These are phyloP conservation scores for Lippia alba DNA, from an alignment of 305 asterid genomes.

Conservation along the genomic window DNA sequence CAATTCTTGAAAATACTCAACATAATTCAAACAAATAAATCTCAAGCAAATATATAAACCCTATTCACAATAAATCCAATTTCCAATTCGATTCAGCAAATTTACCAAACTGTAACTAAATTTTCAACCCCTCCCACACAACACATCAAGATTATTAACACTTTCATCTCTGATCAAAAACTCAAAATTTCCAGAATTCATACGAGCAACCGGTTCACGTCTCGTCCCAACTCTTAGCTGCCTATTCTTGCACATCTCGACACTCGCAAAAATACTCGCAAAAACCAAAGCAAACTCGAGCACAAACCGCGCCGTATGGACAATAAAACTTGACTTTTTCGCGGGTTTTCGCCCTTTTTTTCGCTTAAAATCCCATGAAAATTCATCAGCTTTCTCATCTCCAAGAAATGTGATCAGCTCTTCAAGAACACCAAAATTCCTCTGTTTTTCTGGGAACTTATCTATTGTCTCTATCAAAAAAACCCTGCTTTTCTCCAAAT, in stretches of 20 bases:
- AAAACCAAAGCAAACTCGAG: constrained; percentile 44
- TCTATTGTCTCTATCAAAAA: constrained; percentile 43
- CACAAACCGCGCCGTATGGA: constrained; percentile 39
- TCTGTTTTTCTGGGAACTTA: constrained; percentile 35
- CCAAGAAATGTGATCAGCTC: constrained; percentile 52
- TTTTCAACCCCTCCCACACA: constrained; percentile 57
- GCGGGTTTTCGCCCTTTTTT: neutral
- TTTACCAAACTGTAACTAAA: neutral
- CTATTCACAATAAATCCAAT: neutral
- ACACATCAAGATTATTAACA: constrained; percentile 43
- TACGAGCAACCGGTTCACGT: neutral
- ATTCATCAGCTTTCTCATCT: constrained; percentile 35
- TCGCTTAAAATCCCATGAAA: constrained; percentile 22
- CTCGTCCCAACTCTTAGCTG: neutral
- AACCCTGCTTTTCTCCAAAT: constrained; percentile 51
- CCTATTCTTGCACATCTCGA: constrained; percentile 31
- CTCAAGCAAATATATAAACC: too few species aligned
- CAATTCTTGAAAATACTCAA: too few species aligned
- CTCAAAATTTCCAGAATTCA: constrained; percentile 23
- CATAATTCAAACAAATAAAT: too few species aligned
- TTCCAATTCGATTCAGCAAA: too few species aligned
- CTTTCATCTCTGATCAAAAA: constrained; percentile 16
- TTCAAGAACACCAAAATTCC: constrained; percentile 39
- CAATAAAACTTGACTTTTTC: constrained; percentile 27
- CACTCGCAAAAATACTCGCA: constrained; percentile 42